phyloP scores from a whole-genome alignment of 495 filamentous ascomycete species.

The Trichoderma orchidacearum region DNA sequence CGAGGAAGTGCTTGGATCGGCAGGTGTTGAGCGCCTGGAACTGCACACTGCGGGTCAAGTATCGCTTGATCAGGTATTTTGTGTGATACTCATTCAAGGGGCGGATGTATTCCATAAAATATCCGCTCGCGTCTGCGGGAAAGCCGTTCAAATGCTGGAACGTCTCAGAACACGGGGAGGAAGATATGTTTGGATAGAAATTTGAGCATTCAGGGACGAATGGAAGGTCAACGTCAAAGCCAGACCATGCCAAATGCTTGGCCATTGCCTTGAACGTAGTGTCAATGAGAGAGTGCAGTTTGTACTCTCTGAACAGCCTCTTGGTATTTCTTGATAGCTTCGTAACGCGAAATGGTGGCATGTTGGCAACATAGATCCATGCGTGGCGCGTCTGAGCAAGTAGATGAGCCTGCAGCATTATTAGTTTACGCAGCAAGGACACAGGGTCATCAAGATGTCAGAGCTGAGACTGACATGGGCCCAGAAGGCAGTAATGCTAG shows the following conservation, averaged over 20 bases:
- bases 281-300: not conserved
- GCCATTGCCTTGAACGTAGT: not conserved
- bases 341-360: not conserved
- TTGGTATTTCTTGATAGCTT: not conserved
- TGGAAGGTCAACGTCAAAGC: not conserved
- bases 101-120: not conserved
- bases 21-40: not conserved
- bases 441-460: not conserved
- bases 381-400: not conserved
- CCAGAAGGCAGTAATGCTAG: not conserved
- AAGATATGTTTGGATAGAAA: not conserved
- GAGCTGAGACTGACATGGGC: not conserved
- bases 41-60: not conserved
- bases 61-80: not conserved
- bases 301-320: not conserved
- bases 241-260: not conserved
- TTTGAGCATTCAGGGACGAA: not conserved
- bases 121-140: not conserved
- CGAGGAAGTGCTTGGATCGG: not conserved
- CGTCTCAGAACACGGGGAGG: not conserved
- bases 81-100: not conserved
- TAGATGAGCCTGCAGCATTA: not conserved
- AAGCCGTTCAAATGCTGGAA: not conserved
- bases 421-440: not conserved
- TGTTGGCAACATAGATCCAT: not conserved